Percentiles rank a stretch among this genome's conserved stretches.
These are phyloP conservation scores for Sphagnurus paluster DNA, from an alignment of 1,284 basidiomycete genomes.

Conservation along the genomic window DNA sequence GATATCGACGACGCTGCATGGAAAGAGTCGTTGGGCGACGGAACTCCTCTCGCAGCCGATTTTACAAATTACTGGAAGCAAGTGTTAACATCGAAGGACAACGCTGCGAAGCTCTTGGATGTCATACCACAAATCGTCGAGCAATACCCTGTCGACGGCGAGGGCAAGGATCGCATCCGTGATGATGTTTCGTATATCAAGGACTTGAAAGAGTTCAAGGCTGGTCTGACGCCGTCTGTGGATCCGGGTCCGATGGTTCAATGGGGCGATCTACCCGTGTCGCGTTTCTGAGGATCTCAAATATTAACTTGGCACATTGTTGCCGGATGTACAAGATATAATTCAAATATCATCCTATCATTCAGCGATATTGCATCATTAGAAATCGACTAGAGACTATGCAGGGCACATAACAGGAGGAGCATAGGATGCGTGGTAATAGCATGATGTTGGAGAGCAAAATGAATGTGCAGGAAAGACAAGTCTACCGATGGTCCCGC, in stretches of 20 bases:
- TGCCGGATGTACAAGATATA: constrained; percentile 1
- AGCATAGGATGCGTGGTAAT: constrained; percentile 4
- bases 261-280: constrained; percentile 67
- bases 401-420: constrained; percentile 8
- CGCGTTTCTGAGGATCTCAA: constrained; percentile 31
- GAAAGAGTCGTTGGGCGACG: constrained; percentile 48
- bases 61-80: constrained; percentile 45
- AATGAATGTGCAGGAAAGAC: constrained; percentile 14
- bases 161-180: constrained; percentile 47
- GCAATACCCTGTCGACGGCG: constrained; percentile 50
- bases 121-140: constrained; percentile 55
- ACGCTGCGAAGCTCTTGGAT: constrained; percentile 43
- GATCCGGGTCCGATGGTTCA: constrained; percentile 60
- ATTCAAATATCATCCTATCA: background rate
- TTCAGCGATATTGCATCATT: constrained; percentile 3
- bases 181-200: constrained; percentile 62
- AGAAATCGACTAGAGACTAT: constrained; percentile 2
- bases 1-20: constrained; percentile 59
- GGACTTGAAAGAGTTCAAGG: constrained; percentile 76
- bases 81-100: constrained; percentile 29
- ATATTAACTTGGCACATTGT: background rate
- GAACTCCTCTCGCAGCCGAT: constrained; percentile 38
- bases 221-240: constrained; percentile 49
- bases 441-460: constrained; percentile 5
- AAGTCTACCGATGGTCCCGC: constrained; percentile 13